Conservation (phyloP, 177 flowering plant species). For the Vitis hybrid region DNA sequence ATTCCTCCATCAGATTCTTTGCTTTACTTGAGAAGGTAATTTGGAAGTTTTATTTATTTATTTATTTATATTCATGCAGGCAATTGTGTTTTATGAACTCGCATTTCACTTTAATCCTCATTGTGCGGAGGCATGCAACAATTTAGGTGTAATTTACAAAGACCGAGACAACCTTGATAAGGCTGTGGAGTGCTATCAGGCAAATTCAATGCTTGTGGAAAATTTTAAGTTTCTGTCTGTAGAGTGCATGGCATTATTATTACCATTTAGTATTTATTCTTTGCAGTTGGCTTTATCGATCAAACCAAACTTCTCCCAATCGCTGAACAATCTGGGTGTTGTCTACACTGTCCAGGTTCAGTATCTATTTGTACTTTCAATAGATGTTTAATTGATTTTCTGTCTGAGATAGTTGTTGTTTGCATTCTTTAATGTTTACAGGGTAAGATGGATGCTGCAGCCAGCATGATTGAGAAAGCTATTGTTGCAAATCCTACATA, state of each 20-base stretch:
- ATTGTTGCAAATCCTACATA: constrained; percentile 95
- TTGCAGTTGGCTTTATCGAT: constrained; percentile 88
- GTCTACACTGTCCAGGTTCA: constrained; percentile 98
- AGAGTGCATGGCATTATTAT: background rate
- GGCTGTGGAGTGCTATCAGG: constrained; percentile 99
- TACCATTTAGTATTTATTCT: constrained; percentile 7
- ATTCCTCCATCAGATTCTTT: background rate
- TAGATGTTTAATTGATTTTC: background rate
- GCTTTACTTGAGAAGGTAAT: background rate
- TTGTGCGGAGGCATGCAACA: constrained; percentile 99
- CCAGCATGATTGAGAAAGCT: constrained; percentile 97
- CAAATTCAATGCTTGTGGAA: constrained; percentile 14
- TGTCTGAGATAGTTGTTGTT: background rate
- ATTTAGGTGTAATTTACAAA: constrained; percentile 94
- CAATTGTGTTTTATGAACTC: constrained; percentile 95
- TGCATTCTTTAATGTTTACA: constrained; percentile 24
- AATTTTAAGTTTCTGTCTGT: background rate
- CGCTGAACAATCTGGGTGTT: constrained; percentile 97
- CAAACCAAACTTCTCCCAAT: constrained; percentile 96
- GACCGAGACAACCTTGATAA: constrained; percentile 98
- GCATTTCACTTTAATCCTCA: constrained; percentile 98
- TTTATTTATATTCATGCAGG: constrained; percentile 47
- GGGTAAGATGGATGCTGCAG: constrained; percentile 99
- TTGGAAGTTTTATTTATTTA: background rate
- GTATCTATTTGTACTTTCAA: background rate